These are phyloP conservation scores for Crithidia brevicula DNA, from an alignment of 208 protist genomes.

Conservation along the genomic window DNA sequence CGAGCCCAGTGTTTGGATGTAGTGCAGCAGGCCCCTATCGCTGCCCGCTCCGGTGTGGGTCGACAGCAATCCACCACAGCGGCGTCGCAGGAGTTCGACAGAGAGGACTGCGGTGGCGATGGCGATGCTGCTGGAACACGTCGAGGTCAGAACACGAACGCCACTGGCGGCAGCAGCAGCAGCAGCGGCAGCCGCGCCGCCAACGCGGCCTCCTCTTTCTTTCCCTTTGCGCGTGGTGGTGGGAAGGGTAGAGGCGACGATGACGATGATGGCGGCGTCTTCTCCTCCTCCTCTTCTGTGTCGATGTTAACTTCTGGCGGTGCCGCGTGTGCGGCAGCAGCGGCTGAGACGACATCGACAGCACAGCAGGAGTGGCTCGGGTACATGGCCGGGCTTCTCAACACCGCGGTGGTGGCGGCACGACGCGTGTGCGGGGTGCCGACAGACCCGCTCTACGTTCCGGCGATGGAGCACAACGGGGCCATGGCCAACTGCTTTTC, in stretches of 20 bases:
- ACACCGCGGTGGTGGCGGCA: slow-evolving; percentile 47
- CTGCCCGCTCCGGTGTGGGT: slow-evolving; percentile 4
- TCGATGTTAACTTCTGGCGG: slow-evolving; percentile 1
- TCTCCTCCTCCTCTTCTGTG: background rate
- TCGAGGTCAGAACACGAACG: background rate
- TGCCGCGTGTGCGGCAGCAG: slow-evolving; percentile 13
- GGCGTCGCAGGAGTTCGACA: too few species aligned
- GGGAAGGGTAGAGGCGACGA: background rate
- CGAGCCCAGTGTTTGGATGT: slow-evolving; percentile 9
- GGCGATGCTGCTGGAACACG: background rate
- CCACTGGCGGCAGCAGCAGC: background rate
- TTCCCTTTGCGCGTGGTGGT: background rate
- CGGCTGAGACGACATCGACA: slow-evolving; percentile 2
- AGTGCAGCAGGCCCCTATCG: slow-evolving; percentile 14
- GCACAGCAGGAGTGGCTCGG: slow-evolving; percentile 41
- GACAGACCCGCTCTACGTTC: slow-evolving; percentile 46
- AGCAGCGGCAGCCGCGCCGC: background rate
- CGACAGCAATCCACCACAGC: background rate
- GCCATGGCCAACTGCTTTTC: slow-evolving; percentile 33
- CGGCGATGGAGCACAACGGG: slow-evolving; percentile 35
- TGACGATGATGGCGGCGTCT: background rate
- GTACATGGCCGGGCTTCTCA: slow-evolving; percentile 37
- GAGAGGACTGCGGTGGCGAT: background rate
- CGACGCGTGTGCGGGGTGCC: slow-evolving; percentile 54
- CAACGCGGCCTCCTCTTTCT: background rate